Evolutionary conservation across 2,329 filamentous ascomycete species (phyloP).

Genomic region (Curvularia sp.): DNA sequence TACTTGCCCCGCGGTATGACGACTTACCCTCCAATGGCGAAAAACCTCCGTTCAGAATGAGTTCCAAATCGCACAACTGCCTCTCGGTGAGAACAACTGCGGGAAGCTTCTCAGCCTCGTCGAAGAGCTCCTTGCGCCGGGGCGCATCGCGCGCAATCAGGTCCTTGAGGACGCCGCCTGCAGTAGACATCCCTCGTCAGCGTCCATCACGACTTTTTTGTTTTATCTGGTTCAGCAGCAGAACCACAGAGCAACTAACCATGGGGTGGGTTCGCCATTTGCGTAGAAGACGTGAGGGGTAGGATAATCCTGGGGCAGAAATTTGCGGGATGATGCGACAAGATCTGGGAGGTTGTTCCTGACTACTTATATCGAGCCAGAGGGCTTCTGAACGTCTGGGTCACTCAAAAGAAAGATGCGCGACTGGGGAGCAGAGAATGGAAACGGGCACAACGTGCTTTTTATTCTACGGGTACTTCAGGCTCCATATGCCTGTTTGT

Average conservation of each 20-base stretch:
- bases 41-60: slow-evolving; percentile 97
- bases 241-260: slow-evolving; percentile 46
- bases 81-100: slow-evolving; percentile 87
- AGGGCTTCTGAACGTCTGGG: neutral
- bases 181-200: slow-evolving; percentile 23
- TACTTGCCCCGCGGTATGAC: slow-evolving; percentile 17
- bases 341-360: slow-evolving; percentile 7
- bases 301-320: neutral
- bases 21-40: slow-evolving; percentile 90
- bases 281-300: slow-evolving; percentile 2
- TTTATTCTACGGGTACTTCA: slow-evolving; percentile 20
- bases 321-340: neutral
- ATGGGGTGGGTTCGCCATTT: slow-evolving; percentile 62
- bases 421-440: slow-evolving; percentile 13
- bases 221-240: neutral
- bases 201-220: slow-evolving; percentile 10
- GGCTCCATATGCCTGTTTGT: slow-evolving; percentile 12
- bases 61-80: slow-evolving; percentile 95
- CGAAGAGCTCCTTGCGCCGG: slow-evolving; percentile 77
- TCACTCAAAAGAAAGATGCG: slow-evolving; percentile 14
- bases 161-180: slow-evolving; percentile 95
- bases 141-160: slow-evolving; percentile 91
- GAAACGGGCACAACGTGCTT: slow-evolving; percentile 12
- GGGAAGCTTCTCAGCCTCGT: slow-evolving; percentile 85
- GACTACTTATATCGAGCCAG: slow-evolving; percentile 5